Conservation (phyloP, 2,329 filamentous ascomycete genomes). For the Arthroderma sp. region DNA sequence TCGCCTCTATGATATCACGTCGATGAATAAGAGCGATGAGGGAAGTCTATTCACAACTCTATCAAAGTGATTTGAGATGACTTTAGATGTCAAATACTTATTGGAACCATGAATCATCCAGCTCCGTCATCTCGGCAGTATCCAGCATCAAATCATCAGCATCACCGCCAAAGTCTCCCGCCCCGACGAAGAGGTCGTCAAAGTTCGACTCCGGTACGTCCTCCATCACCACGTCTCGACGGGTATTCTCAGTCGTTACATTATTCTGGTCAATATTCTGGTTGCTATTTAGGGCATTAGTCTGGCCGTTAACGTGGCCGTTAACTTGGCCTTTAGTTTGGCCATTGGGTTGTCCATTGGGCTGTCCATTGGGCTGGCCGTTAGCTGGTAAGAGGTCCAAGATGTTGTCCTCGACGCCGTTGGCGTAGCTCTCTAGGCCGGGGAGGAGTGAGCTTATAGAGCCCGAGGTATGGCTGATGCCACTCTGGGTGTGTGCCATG, state of each 20-base stretch:
- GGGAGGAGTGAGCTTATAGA: slow-evolving; percentile 22
- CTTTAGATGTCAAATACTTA: too few species aligned
- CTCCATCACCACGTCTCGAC: slow-evolving; percentile 17
- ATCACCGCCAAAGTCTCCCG: slow-evolving; percentile 26
- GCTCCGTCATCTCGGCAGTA: slow-evolving; percentile 30
- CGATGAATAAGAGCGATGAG: neutral
- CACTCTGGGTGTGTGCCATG: slow-evolving; percentile 13
- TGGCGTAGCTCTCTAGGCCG: slow-evolving; percentile 25
- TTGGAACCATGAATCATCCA: slow-evolving; percentile 32
- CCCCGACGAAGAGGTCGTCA: slow-evolving; percentile 35
- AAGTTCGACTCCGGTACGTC: slow-evolving; percentile 33
- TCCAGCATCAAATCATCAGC: slow-evolving; percentile 28
- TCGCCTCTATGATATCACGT: neutral
- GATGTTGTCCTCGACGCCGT: slow-evolving; percentile 28
- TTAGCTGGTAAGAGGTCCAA: slow-evolving; percentile 24
- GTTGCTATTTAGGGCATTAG: neutral
- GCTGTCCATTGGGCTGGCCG: neutral
- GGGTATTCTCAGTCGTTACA: slow-evolving; percentile 12
- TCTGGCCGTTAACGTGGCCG: neutral
- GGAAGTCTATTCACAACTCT: neutral
- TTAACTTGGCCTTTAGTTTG: neutral
- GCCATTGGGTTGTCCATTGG: neutral
- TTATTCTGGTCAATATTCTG: slow-evolving; percentile 4
- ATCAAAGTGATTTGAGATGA: too few species aligned
- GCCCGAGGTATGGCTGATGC: slow-evolving; percentile 10